Conservation (phyloP, 495 filamentous ascomycete species). For the Trichoderma reesei region DNA sequence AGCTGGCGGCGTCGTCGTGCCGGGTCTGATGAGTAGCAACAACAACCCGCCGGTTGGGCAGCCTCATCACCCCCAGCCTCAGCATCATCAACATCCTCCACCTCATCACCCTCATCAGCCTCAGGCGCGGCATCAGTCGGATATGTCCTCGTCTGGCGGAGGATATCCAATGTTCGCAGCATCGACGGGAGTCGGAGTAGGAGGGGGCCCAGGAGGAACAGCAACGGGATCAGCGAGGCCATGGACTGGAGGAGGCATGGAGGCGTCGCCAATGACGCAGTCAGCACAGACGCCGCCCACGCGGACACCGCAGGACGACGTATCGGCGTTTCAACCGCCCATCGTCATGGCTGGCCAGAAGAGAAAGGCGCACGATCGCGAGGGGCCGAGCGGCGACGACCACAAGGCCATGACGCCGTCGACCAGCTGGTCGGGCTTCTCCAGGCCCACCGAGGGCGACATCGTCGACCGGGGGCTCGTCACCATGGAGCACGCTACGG, state of each 20-base stretch:
- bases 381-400: constrained; percentile 14
- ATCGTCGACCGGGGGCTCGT: constrained; percentile 64
- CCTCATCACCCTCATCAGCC: neutral
- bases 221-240: neutral
- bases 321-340: neutral
- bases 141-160: neutral
- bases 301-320: neutral
- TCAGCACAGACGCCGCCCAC: constrained; percentile 22
- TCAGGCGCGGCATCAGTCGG: neutral
- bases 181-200: no score
- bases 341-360: constrained; percentile 34
- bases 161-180: neutral
- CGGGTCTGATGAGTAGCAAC: neutral
- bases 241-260: neutral
- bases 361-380: constrained; percentile 31
- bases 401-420: constrained; percentile 6
- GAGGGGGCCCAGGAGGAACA: neutral
- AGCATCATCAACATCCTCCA: neutral
- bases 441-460: constrained; percentile 33
- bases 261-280: constrained; percentile 7
- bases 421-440: constrained; percentile 2
- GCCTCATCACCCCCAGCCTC: neutral
- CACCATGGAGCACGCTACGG: constrained; percentile 47
- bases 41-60: neutral
- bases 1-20: constrained; percentile 16